Evolutionary conservation across 2,329 filamentous ascomycete species (phyloP).

Genomic region (Penicillium sp.): DNA sequence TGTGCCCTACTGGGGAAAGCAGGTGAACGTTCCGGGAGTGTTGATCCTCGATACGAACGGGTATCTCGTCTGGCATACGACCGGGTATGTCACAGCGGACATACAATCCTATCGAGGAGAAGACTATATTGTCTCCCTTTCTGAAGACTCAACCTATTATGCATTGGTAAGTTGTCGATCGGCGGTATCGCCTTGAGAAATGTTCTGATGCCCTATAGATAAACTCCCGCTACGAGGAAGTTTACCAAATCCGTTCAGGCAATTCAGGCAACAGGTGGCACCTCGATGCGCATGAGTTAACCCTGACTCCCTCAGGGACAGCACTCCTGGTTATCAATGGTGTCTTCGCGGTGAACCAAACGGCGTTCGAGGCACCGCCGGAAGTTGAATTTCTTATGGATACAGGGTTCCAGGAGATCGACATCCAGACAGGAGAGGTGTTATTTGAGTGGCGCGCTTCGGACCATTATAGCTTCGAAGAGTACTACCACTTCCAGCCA

Average conservation of each 20-base stretch:
- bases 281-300: conserved; percentile 34
- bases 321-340: conserved; percentile 32
- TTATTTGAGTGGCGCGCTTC: conserved; percentile 38
- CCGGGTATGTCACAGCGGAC: conserved; percentile 15
- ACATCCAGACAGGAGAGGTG: conserved; percentile 27
- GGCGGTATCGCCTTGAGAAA: neutral
- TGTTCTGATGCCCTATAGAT: conserved; percentile 10
- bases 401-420: conserved; percentile 16
- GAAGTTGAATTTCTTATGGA: conserved; percentile 32
- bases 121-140: conserved; percentile 16
- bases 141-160: conserved; percentile 26
- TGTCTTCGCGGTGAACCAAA: conserved; percentile 24
- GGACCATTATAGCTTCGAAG: conserved; percentile 28
- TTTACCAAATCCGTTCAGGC: conserved; percentile 21
- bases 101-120: conserved; percentile 29
- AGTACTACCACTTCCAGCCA: conserved; percentile 13
- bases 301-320: conserved; percentile 28
- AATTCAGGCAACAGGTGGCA: conserved; percentile 21
- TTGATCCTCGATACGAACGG: conserved; percentile 28
- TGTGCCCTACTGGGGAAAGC: neutral
- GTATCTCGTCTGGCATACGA: conserved; percentile 26
- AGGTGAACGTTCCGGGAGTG: conserved; percentile 15
- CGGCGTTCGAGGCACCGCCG: conserved; percentile 20
- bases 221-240: conserved; percentile 13
- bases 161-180: conserved; percentile 20